phyloP scores from a whole-genome alignment of 169 alveolate genomes.

The Blepharisma undulans region DNA sequence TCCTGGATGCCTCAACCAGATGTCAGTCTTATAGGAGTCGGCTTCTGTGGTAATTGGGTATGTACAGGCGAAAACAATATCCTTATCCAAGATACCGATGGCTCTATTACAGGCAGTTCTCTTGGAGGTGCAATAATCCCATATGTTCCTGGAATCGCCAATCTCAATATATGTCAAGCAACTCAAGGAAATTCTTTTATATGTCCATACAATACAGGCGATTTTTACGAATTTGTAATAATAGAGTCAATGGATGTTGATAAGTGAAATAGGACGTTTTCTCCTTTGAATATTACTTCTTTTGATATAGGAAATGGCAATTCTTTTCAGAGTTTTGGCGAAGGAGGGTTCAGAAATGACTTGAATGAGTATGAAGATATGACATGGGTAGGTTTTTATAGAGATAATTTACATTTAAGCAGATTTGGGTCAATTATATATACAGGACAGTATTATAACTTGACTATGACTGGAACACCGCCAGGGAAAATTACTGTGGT shows the following conservation, averaged over 20 bases:
- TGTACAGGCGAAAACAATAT: slow-evolving; percentile 13
- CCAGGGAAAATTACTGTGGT: background rate
- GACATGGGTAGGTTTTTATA: background rate
- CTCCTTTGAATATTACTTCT: slow-evolving; percentile 23
- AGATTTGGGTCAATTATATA: background rate
- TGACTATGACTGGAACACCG: background rate
- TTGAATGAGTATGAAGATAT: background rate
- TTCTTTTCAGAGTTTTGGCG: background rate
- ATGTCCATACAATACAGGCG: background rate
- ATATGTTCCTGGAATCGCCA: slow-evolving; percentile 12
- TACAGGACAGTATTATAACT: background rate
- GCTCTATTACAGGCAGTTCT: background rate
- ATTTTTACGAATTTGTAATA: background rate
- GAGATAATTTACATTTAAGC: background rate
- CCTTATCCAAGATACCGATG: background rate
- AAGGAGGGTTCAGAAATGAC: background rate
- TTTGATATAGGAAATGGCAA: background rate
- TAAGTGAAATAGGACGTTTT: background rate
- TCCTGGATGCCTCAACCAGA: background rate
- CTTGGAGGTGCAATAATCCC: slow-evolving; percentile 20
- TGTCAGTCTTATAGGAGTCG: background rate
- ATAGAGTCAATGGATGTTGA: background rate
- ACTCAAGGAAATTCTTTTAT: background rate
- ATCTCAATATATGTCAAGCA: background rate
- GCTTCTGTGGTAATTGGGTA: background rate